phyloP scores from a whole-genome alignment of 78 protist species.

The Isochrysis galbana region DNA sequence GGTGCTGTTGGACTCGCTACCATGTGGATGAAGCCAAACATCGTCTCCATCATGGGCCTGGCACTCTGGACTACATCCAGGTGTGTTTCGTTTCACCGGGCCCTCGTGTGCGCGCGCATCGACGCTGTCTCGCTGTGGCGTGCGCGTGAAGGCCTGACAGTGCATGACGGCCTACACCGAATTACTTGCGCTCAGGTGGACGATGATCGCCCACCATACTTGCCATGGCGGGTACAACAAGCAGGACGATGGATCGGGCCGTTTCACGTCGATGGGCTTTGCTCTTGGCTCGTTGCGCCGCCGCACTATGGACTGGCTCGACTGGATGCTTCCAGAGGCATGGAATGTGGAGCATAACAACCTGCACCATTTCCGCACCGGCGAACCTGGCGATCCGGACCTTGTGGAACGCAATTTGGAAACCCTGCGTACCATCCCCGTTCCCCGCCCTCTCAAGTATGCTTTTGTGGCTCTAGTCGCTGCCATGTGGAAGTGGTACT shows the following conservation, averaged over 20 bases:
- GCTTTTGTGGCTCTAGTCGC: constrained; percentile 7
- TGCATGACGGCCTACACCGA: no score
- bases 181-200: no score
- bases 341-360: constrained; percentile 64
- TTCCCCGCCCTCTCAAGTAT: not conserved
- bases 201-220: constrained; percentile 55
- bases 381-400: constrained; percentile 37
- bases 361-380: constrained; percentile 53
- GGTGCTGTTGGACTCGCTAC: constrained; percentile 27
- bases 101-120: not conserved
- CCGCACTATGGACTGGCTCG: constrained; percentile 53
- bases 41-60: constrained; percentile 22
- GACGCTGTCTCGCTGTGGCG: no score
- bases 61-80: constrained; percentile 32
- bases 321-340: constrained; percentile 67
- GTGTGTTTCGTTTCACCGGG: not conserved
- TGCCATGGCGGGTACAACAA: constrained; percentile 57
- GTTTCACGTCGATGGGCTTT: constrained; percentile 13
- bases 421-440: not conserved
- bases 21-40: constrained; percentile 13
- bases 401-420: constrained; percentile 38
- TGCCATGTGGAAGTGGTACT: constrained; percentile 60
- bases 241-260: not conserved
- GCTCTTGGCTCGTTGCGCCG: constrained; percentile 19
- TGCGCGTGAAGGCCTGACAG: no score